Percentiles rank a stretch among this genome's conserved stretches.
Conservation (phyloP, 2,329 filamentous ascomycete genomes). For the Dothiorella sarmentorum region DNA sequence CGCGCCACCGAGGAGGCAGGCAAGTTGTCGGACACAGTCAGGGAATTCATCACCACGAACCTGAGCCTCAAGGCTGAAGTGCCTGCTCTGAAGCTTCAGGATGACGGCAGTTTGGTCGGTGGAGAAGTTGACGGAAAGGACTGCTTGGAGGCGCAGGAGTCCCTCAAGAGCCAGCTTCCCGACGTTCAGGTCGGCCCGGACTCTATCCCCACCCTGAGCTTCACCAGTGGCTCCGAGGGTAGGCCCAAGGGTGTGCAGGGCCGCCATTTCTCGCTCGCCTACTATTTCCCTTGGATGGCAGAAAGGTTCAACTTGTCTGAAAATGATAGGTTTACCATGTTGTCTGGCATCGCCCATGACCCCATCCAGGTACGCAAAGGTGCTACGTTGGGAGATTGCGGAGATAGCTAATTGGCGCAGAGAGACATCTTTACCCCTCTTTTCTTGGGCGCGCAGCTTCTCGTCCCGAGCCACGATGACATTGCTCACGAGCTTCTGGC, state of each 20-base stretch:
- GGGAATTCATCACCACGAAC: slow-evolving; percentile 67
- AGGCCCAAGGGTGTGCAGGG: slow-evolving; percentile 83
- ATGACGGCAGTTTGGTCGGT: slow-evolving; percentile 70
- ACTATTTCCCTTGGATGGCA: slow-evolving; percentile 94
- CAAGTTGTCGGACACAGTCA: slow-evolving; percentile 58
- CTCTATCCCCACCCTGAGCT: slow-evolving; percentile 67
- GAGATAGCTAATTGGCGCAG: slow-evolving; percentile 9
- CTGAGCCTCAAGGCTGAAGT: slow-evolving; percentile 70
- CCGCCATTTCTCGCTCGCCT: slow-evolving; percentile 78
- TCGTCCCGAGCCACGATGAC: slow-evolving; percentile 76
- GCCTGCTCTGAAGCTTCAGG: slow-evolving; percentile 66
- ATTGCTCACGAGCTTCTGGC: slow-evolving; percentile 82
- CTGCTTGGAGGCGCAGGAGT: slow-evolving; percentile 56
- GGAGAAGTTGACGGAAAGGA: slow-evolving; percentile 65
- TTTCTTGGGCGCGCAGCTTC: slow-evolving; percentile 74
- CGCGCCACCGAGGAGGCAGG: slow-evolving; percentile 68
- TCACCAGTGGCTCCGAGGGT: slow-evolving; percentile 67
- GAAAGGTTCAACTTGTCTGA: slow-evolving; percentile 71
- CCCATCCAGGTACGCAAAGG: slow-evolving; percentile 47
- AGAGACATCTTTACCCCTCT: slow-evolving; percentile 86
- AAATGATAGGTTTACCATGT: slow-evolving; percentile 73
- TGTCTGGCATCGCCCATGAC: slow-evolving; percentile 77
- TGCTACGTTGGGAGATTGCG: no score
- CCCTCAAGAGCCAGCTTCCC: slow-evolving; percentile 56
- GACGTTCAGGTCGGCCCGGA: slow-evolving; percentile 82